phyloP scores from a whole-genome alignment of 352 stramenopile species.

The Phytophthora quininea region DNA sequence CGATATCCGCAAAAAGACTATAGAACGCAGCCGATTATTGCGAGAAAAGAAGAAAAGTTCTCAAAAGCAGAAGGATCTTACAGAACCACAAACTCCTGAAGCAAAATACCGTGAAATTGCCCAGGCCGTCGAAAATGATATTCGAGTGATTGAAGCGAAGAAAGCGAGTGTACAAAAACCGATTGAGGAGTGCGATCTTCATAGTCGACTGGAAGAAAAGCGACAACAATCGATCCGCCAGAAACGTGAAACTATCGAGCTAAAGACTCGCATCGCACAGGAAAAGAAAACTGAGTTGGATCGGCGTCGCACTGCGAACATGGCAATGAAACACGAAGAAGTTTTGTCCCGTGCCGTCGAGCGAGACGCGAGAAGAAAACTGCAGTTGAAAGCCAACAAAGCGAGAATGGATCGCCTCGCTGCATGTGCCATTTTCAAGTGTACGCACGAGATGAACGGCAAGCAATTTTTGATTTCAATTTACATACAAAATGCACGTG shows the following conservation, averaged over 20 bases:
- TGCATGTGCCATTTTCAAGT: conserved; percentile 40
- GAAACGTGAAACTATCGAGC: conserved; percentile 33
- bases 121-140: conserved; percentile 9
- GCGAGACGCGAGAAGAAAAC: conserved; percentile 14
- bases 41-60: conserved; percentile 17
- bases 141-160: conserved; percentile 9
- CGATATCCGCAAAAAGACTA: conserved; percentile 34
- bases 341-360: conserved; percentile 31
- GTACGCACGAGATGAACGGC: conserved; percentile 44
- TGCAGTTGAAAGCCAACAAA: conserved; percentile 20
- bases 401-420: conserved; percentile 24
- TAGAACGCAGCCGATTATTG: conserved; percentile 24
- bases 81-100: too few species aligned
- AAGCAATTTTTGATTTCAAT: conserved; percentile 55
- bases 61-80: too few species aligned
- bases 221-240: conserved; percentile 24
- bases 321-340: conserved; percentile 61
- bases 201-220: conserved; percentile 27
- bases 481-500: conserved; percentile 43
- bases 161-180: neutral
- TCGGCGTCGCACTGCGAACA: conserved; percentile 44
- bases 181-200: neutral
- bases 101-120: conserved; percentile 8
- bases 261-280: conserved; percentile 3
- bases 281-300: conserved; percentile 35